Conservation (phyloP, 805 yeast genomes). For the Hagleromyces aurorensis region DNA sequence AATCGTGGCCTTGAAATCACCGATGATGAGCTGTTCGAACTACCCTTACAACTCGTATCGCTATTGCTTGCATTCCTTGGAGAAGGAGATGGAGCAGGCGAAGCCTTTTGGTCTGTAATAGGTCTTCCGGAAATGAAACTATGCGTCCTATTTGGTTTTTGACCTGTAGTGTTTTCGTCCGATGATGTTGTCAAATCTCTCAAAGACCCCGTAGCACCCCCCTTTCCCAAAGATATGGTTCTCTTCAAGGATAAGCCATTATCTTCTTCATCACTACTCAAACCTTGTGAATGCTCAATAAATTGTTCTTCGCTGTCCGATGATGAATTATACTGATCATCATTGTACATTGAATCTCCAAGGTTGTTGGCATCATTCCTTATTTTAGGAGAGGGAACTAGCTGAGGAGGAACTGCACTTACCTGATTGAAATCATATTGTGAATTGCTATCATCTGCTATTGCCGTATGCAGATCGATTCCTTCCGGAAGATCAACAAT, state of each 20-base stretch:
- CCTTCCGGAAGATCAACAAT: slow-evolving; percentile 32
- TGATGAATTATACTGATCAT: slow-evolving; percentile 20
- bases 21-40: slow-evolving; percentile 1
- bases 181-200: slow-evolving; percentile 16
- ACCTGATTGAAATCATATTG: slow-evolving; percentile 11
- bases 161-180: no score
- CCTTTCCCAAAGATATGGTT: slow-evolving; percentile 25
- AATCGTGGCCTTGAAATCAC: slow-evolving; percentile 6
- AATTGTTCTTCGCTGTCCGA: slow-evolving; percentile 26
- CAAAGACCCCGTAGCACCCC: slow-evolving; percentile 18
- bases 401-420: slow-evolving; percentile 4
- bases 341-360: slow-evolving; percentile 3
- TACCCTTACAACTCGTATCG: slow-evolving; percentile 1
- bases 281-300: slow-evolving; percentile 17
- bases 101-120: slow-evolving; percentile 1
- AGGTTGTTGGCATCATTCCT: slow-evolving; percentile 1
- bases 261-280: slow-evolving; percentile 18
- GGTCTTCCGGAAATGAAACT: slow-evolving; percentile 29
- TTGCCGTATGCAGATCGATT: slow-evolving; percentile 27
- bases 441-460: slow-evolving; percentile 20
- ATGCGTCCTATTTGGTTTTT: slow-evolving; percentile 15
- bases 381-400: slow-evolving; percentile 1
- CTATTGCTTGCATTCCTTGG: slow-evolving; percentile 6
- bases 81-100: slow-evolving; percentile 5
- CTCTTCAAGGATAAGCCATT: slow-evolving; percentile 17